Base-by-base conservation (phyloP, 192 early-diverging fungal species). In the Rhizophagus clarus region DNA sequence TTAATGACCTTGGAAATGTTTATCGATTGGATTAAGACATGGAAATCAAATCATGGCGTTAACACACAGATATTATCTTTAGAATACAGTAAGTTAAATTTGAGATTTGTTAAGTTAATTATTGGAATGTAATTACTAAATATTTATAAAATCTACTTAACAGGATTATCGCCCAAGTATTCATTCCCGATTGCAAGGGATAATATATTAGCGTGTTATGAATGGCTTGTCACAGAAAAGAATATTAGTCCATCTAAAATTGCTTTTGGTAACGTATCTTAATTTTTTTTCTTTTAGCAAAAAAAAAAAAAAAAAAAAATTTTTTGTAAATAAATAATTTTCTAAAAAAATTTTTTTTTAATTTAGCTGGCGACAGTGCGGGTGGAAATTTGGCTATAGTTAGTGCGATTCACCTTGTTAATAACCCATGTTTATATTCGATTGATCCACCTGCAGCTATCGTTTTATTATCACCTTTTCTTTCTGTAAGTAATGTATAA, bases 201-300 rank as follows among this genome's bases (percentile, higher is more conserved):
- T 17, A 60, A 26, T 32, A 15, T 79, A 17, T n/a, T 79, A 34
- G 22, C 29, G 4, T 79, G 77, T 40, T 79, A 79, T 61, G 22
- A 61, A 37, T 71, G 68, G 67, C 37, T 79, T 26, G 64, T 79
- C 9, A 31, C 34, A 2, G 68, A 71, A 32, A 66, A 34, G 42
- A 45, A 45, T n/a, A 69, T 79, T 72, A 61, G 24, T 61, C 77
- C 77, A 40, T 71, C 77, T 22, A 69, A 71, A 14, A 72, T 79
- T 15, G 32, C 15, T 49, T 62, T 76, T 24, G 74, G 74, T 76
- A 40, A 40, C 22, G 74, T 62, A 12, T 45, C 2, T 45, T 45
- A 14, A 10, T 45, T 0, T 42, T 42, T 45, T 45, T 11, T 42
- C 12, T 45, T 45, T 45, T 12, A 45, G 7, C 32, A 40, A 40